Evolutionary conservation across 257 asterid genomes (phyloP), one percentile per base, ranked within the genome.

Genomic region (Lavandula angustifolia): DNA sequence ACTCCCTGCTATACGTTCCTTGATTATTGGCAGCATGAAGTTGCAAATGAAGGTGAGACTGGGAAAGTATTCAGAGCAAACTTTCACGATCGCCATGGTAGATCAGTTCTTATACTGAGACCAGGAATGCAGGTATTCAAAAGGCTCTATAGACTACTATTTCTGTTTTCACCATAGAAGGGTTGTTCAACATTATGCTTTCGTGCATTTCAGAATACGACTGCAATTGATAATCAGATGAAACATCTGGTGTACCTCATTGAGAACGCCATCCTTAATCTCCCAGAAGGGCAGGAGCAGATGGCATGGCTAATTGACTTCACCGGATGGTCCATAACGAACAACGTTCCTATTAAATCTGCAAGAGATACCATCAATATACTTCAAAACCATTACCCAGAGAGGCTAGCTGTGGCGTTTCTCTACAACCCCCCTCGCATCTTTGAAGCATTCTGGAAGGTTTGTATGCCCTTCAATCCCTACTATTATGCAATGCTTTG

Each of bases 371-470:
- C 94, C 1, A 63, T 79, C 55, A 84, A 80, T 74, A 81, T 92
- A 68, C 80, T 92, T 32, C 97, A 92, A 65, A 92, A 85, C 66
- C 96, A 92, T 66, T 92, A 84, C 68, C 99, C 95, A 0, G 99
- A 92, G 78, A 84, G 99, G 71, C 81, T 89, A 44, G 99, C 85
- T 14, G 46, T 85, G 14, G 96, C 95, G 0, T 87, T 92, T 78
- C 82, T 92, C 17, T 92, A 85, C 80, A 87, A 46, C 77, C 99
- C 99, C 42, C 99, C 99, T 1, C 92, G 95, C 14, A 70, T 89
- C 52, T 92, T 92, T 68, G 95, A 87, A 81, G 84, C 96, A 8
- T 92, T 92, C 81, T 92, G 99, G 97, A 89, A 81, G 97, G 97
- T 92, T 50, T 35, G 92, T 44, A 52, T 69, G 66, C 13, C 11